phyloP scores from a whole-genome alignment of 2,329 filamentous ascomycete species.

The Penicillium sp. region DNA sequence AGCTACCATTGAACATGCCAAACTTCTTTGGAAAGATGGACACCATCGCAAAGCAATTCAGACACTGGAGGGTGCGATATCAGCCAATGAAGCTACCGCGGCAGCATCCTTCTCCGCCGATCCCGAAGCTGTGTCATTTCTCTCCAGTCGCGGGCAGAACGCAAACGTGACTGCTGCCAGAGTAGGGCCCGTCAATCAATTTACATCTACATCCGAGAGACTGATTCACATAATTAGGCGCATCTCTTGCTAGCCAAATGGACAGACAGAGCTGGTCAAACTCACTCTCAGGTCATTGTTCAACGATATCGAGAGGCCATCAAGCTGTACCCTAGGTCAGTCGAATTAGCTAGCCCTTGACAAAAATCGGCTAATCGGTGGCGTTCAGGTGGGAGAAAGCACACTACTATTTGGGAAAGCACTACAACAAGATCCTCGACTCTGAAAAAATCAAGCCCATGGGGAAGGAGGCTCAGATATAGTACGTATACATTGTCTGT shows the following conservation, averaged over 20 bases:
- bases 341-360: background rate
- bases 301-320: conserved; percentile 75
- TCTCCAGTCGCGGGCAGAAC: conserved; percentile 40
- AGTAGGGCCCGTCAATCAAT: conserved; percentile 22
- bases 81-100: conserved; percentile 66
- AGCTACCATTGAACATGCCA: conserved; percentile 89
- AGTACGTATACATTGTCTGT: conserved; percentile 32
- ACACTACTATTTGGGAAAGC: conserved; percentile 91
- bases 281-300: conserved; percentile 72
- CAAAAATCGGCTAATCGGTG: background rate
- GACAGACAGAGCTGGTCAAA: conserved; percentile 93
- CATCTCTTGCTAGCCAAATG: conserved; percentile 90
- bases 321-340: conserved; percentile 37
- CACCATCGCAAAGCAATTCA: conserved; percentile 94
- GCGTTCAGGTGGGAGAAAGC: conserved; percentile 78
- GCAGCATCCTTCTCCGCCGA: conserved; percentile 37
- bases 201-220: background rate
- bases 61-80: conserved; percentile 78
- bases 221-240: conserved; percentile 47
- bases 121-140: conserved; percentile 33
- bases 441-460: conserved; percentile 73
- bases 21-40: conserved; percentile 86
- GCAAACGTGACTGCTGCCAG: conserved; percentile 50
- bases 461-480: conserved; percentile 71
- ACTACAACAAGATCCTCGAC: conserved; percentile 94